A percentile compares a stretch with the other conserved stretches of the same genome.
These are phyloP conservation scores for Claviceps paspali DNA, from an alignment of 2,329 filamentous ascomycete genomes.

Conservation along the genomic window DNA sequence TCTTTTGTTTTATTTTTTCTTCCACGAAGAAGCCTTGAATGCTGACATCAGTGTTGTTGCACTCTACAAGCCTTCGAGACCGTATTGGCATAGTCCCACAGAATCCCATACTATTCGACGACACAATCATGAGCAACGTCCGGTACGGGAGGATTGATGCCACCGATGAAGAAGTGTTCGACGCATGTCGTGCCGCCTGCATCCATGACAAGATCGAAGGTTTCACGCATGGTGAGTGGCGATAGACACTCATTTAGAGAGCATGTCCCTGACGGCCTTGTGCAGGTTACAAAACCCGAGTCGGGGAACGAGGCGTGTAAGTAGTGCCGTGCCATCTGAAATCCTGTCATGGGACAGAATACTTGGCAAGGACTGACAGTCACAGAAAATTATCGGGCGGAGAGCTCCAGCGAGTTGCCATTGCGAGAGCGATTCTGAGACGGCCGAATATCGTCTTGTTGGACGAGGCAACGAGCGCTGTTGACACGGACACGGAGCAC, in stretches of 20 bases:
- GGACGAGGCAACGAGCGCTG: slow-evolving; percentile 36
- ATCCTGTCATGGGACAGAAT: neutral
- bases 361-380: slow-evolving; percentile 9
- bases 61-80: slow-evolving; percentile 28
- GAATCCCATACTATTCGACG: slow-evolving; percentile 39
- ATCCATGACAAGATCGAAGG: slow-evolving; percentile 43
- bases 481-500: slow-evolving; percentile 34
- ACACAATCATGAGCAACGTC: slow-evolving; percentile 44
- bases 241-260: neutral
- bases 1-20: neutral
- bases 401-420: slow-evolving; percentile 34
- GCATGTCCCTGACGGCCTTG: neutral
- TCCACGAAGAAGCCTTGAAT: neutral
- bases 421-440: slow-evolving; percentile 23
- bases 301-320: slow-evolving; percentile 35
- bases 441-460: slow-evolving; percentile 19
- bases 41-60: slow-evolving; percentile 10
- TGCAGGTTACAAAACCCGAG: slow-evolving; percentile 31
- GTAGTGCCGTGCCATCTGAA: slow-evolving; percentile 9
- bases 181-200: slow-evolving; percentile 38
- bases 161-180: slow-evolving; percentile 37
- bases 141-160: slow-evolving; percentile 39
- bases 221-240: slow-evolving; percentile 30
- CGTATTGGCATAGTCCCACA: slow-evolving; percentile 43
- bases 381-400: slow-evolving; percentile 41